Percentiles rank a stretch among this genome's conserved stretches.
phyloP scores from a whole-genome alignment of 2,329 filamentous ascomycete species.

The Botrytis fabae region DNA sequence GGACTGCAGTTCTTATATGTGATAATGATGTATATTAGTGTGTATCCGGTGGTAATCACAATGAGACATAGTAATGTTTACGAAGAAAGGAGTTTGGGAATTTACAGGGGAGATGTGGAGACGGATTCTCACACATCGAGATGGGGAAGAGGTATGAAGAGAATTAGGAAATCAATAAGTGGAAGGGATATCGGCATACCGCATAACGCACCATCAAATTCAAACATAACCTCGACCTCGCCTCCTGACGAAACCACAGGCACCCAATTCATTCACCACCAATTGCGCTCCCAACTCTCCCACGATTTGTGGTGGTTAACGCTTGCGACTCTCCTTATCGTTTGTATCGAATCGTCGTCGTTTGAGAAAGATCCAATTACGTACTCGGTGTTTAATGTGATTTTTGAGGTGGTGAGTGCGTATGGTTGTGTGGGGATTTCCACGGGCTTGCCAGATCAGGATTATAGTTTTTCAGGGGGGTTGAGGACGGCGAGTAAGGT shows the following conservation, averaged over 20 bases:
- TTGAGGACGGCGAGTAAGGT: conserved; percentile 59
- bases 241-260: background rate
- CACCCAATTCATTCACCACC: conserved; percentile 40
- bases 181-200: conserved; percentile 19
- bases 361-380: conserved; percentile 52
- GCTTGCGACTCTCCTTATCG: conserved; percentile 59
- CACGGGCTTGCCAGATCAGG: conserved; percentile 54
- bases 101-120: conserved; percentile 46
- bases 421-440: conserved; percentile 65
- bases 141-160: conserved; percentile 23
- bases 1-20: conserved; percentile 52
- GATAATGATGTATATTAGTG: conserved; percentile 67
- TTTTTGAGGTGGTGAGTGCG: conserved; percentile 57
- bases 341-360: conserved; percentile 58
- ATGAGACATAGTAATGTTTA: conserved; percentile 72
- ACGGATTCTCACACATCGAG: background rate
- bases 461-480: conserved; percentile 56
- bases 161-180: background rate
- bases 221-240: background rate
- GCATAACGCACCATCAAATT: background rate
- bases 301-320: conserved; percentile 69
- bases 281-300: conserved; percentile 63
- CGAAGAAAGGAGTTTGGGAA: conserved; percentile 66
- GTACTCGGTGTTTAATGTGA: conserved; percentile 60
- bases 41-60: conserved; percentile 62